A percentile compares a stretch with the other conserved stretches of the same genome.
phyloP scores from a whole-genome alignment of 164 flowering plant genomes.

The Vitis labrusca region DNA sequence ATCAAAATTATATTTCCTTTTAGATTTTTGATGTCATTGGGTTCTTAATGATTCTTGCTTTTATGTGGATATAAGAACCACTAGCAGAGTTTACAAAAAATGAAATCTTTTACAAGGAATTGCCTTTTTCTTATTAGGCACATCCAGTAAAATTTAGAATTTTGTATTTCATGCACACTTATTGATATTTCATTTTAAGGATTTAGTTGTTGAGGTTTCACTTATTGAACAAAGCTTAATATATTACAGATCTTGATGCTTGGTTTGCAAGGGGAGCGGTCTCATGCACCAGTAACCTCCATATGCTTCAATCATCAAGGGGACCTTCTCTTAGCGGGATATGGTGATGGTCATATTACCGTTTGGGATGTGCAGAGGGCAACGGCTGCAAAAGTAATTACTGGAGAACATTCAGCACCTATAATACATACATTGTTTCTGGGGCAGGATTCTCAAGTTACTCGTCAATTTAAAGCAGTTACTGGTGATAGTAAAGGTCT shows the following conservation, averaged over 20 bases:
- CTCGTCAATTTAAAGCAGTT: slow-evolving; percentile 84
- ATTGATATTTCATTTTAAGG: too few species aligned
- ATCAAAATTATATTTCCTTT: neutral
- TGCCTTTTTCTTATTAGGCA: neutral
- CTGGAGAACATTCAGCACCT: slow-evolving; percentile 82
- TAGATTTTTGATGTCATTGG: neutral
- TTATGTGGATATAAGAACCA: too few species aligned
- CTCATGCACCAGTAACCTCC: slow-evolving; percentile 77
- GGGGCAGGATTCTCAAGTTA: slow-evolving; percentile 81
- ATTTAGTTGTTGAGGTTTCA: neutral
- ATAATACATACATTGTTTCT: slow-evolving; percentile 83
- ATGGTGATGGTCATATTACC: slow-evolving; percentile 83
- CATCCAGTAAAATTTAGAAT: neutral
- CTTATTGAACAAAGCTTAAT: slow-evolving; percentile 7
- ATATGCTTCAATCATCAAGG: slow-evolving; percentile 97
- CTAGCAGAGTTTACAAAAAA: too few species aligned
- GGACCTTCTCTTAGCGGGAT: slow-evolving; percentile 90
- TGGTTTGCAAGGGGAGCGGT: slow-evolving; percentile 75
- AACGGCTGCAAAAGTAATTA: slow-evolving; percentile 60
- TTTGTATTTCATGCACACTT: too few species aligned
- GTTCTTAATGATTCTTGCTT: too few species aligned
- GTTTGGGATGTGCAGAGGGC: slow-evolving; percentile 88
- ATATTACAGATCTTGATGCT: slow-evolving; percentile 72
- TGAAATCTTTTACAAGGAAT: too few species aligned
- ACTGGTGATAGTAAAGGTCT: slow-evolving; percentile 93